These are phyloP conservation scores for Thermothielavioides terrestris DNA, from an alignment of 495 filamentous ascomycete species.

Conservation along the genomic window DNA sequence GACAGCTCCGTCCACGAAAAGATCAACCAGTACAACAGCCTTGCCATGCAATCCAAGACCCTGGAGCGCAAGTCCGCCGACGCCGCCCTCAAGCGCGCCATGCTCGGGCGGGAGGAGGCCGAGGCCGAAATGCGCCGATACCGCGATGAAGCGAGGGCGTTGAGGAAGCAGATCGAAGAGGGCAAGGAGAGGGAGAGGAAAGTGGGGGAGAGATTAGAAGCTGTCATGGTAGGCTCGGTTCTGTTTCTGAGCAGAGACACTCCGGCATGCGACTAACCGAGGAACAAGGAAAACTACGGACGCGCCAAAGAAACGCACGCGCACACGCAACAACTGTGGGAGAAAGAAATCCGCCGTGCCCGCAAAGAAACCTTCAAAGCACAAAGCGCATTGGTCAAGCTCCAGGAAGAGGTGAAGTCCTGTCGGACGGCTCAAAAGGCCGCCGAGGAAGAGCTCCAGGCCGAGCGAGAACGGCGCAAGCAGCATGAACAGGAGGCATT, in stretches of 20 bases:
- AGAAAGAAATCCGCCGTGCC: constrained; percentile 76
- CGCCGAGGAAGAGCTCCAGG: constrained; percentile 45
- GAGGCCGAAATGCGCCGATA: constrained; percentile 57
- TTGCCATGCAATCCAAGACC: constrained; percentile 54
- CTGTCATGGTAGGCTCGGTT: constrained; percentile 63
- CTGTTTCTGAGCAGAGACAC: too few species aligned
- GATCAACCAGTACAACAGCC: constrained; percentile 72
- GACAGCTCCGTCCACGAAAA: constrained; percentile 73
- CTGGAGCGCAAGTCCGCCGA: constrained; percentile 53
- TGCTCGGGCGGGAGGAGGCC: constrained; percentile 77
- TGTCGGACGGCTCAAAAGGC: constrained; percentile 43
- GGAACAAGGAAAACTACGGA: constrained; percentile 60
- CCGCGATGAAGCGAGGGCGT: constrained; percentile 45
- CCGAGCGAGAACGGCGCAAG: constrained; percentile 40
- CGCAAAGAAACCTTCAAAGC: constrained; percentile 79
- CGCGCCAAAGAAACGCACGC: constrained; percentile 65
- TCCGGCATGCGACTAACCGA: background rate
- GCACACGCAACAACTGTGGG: constrained; percentile 64
- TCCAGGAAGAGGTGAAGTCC: constrained; percentile 75
- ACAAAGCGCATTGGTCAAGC: constrained; percentile 64
- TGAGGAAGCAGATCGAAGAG: constrained; percentile 56
- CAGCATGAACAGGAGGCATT: constrained; percentile 69
- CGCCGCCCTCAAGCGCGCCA: constrained; percentile 68
- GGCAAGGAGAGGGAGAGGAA: constrained; percentile 63
- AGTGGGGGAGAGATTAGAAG: constrained; percentile 70